phyloP scores from a whole-genome alignment of 2,329 filamentous ascomycete genomes.

The Fusarium bactridioides region DNA sequence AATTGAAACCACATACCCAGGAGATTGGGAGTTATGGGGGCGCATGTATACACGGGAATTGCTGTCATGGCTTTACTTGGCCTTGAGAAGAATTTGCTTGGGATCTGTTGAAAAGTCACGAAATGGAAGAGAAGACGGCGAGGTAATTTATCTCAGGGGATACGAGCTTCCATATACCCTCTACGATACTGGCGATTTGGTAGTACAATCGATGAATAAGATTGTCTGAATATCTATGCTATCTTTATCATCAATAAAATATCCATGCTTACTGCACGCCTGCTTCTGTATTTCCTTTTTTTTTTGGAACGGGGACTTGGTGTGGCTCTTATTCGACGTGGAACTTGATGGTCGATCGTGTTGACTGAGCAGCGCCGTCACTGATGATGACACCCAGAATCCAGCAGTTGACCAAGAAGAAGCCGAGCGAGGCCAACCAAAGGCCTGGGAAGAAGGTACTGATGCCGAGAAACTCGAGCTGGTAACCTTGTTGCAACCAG shows the following conservation, averaged over 20 bases:
- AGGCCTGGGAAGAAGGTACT: constrained; percentile 88
- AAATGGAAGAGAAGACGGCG: constrained; percentile 12
- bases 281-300: background rate
- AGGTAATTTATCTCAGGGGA: constrained; percentile 9
- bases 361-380: constrained; percentile 58
- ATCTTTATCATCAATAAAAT: background rate
- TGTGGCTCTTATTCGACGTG: constrained; percentile 32
- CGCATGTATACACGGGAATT: constrained; percentile 37
- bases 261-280: background rate
- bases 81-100: constrained; percentile 28
- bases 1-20: constrained; percentile 42
- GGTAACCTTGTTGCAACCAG: constrained; percentile 79
- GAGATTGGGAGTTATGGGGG: constrained; percentile 38
- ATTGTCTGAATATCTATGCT: constrained; percentile 1
- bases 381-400: constrained; percentile 81
- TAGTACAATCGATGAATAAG: constrained; percentile 21
- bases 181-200: constrained; percentile 25
- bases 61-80: constrained; percentile 10
- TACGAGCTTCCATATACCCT: constrained; percentile 37
- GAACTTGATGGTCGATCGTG: constrained; percentile 19
- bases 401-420: constrained; percentile 89
- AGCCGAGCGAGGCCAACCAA: constrained; percentile 76
- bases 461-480: constrained; percentile 79
- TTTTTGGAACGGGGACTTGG: background rate
- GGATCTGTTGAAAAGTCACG: constrained; percentile 24